Evolutionary conservation across 495 filamentous ascomycete species (phyloP), one percentile per base, ranked within the genome.

Genomic region (Chaetomium tenue): DNA sequence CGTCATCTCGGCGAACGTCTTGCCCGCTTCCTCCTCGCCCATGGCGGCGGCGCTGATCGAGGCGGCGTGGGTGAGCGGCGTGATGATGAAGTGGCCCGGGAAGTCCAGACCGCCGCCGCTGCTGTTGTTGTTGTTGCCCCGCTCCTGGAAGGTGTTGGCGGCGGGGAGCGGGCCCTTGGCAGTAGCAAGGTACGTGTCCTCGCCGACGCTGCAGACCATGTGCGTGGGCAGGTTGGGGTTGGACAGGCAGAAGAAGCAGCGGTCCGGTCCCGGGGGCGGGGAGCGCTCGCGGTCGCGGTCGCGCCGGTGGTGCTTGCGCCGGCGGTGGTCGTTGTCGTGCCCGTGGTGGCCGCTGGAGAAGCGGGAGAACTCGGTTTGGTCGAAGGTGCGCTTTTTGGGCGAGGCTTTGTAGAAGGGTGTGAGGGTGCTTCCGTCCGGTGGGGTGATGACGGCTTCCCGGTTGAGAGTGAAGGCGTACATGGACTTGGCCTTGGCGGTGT

Each of bases 241-340:
- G 11, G 88, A 89, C 5, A 98, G 81, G 73, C 94, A 98, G 82
- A 98, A 97, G 82, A 93, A 98, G 73, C 94, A 98, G 66, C 86
- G 82, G 25, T 88, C 86, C 0, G 91, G 91, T 4, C 86, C 86
- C 5, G 89, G 87, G 1, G 89, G 89, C 0, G 80, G 78, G 9
- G 78, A 75, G 18, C 74, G 72, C 33, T 77, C 69, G n/a, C 68
- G 46, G 16, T 77, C 69, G n/a, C 68, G 46, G 16, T 20, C 16
- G 15, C n/a, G 72, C 28, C 75, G 73, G n/a, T 75, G 80, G 18
- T 51, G 47, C 11, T 85, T 82, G 51, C 72, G 76, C 26, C 83
- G 81, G 63, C 91, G 89, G 40, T 85, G 83, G 23, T 79, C 77
- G 58, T 82, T 74, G 63, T 60, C 57, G 57, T 85, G 76, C 39